Conservation (phyloP, 352 stramenopile genomes). For the Phytophthora litchii region DNA sequence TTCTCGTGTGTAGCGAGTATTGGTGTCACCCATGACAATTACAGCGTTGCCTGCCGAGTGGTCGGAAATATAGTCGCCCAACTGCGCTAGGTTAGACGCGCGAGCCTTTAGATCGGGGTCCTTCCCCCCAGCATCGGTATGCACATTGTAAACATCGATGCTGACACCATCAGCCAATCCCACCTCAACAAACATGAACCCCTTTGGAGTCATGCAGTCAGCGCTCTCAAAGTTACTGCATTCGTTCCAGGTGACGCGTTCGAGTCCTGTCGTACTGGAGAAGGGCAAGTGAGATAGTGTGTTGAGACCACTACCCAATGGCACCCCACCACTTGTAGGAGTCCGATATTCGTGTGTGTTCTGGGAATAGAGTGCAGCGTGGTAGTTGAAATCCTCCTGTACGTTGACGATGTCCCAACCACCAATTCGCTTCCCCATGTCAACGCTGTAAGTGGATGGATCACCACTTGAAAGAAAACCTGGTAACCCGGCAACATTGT, state of each 20-base stretch:
- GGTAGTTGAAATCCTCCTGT: conserved; percentile 55
- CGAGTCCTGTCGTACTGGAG: conserved; percentile 34
- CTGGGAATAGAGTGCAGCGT: conserved; percentile 42
- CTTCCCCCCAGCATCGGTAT: conserved; percentile 45
- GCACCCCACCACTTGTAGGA: conserved; percentile 50
- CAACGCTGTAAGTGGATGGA: conserved; percentile 41
- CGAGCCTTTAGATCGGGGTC: conserved; percentile 40
- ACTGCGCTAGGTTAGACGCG: conserved; percentile 47
- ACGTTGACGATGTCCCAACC: conserved; percentile 49
- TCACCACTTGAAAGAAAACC: conserved; percentile 52
- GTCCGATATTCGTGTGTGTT: conserved; percentile 52
- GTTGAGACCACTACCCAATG: conserved; percentile 57
- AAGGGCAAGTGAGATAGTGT: conserved; percentile 52
- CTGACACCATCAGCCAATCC: conserved; percentile 46
- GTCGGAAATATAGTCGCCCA: conserved; percentile 47
- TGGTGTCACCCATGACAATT: conserved; percentile 62
- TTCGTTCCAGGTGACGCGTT: conserved; percentile 47
- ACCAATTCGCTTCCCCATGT: conserved; percentile 55
- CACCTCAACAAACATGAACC: conserved; percentile 39
- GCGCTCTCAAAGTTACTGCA: conserved; percentile 52
- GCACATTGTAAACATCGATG: conserved; percentile 60
- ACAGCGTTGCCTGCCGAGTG: conserved; percentile 55
- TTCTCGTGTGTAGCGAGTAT: conserved; percentile 56
- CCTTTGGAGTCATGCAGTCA: conserved; percentile 65
- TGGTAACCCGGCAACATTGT: conserved; percentile 55